Conservation (phyloP, 192 early-diverging fungal species). For the Endogone sp. region DNA sequence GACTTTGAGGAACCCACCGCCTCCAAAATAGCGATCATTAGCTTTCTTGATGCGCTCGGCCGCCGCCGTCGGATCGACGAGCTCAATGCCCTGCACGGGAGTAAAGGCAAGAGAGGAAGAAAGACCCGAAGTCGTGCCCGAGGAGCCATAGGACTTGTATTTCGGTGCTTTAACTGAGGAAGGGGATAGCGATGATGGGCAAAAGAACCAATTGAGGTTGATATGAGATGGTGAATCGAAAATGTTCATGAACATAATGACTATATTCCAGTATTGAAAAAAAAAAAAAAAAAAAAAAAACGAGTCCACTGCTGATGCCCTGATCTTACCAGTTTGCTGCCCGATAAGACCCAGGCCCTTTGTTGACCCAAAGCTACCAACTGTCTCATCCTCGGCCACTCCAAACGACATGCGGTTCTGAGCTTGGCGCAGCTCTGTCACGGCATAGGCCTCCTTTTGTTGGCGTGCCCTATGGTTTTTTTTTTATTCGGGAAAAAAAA, state of each 20-base stretch:
- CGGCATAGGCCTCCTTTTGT: conserved; percentile 76
- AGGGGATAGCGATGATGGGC: no score
- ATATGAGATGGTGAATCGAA: conserved; percentile 23
- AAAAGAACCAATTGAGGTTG: no score
- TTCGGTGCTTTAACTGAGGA: conserved; percentile 47
- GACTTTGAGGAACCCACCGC: conserved; percentile 52
- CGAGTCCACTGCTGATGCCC: conserved; percentile 63
- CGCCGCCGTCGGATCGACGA: conserved; percentile 75
- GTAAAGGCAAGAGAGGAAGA: conserved; percentile 91
- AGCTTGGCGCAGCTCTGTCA: conserved; percentile 86
- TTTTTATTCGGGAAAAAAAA: no score
- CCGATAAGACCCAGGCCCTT: conserved; percentile 89
- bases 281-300: background rate
- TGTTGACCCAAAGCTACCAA: conserved; percentile 76
- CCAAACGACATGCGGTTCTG: conserved; percentile 93
- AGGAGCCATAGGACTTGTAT: conserved; percentile 40
- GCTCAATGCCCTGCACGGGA: conserved; percentile 91
- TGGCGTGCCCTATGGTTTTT: conserved; percentile 60
- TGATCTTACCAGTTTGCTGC: conserved; percentile 70
- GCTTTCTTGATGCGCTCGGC: conserved; percentile 57
- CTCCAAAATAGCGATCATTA: conserved; percentile 77
- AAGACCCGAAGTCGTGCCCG: conserved; percentile 68
- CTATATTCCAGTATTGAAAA: no score
- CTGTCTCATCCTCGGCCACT: conserved; percentile 79
- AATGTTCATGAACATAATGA: background rate